Percentiles rank a stretch among this genome's conserved stretches.
These are phyloP conservation scores for Collybiopsis confluens DNA, from an alignment of 768 basidiomycete species.

Conservation along the genomic window DNA sequence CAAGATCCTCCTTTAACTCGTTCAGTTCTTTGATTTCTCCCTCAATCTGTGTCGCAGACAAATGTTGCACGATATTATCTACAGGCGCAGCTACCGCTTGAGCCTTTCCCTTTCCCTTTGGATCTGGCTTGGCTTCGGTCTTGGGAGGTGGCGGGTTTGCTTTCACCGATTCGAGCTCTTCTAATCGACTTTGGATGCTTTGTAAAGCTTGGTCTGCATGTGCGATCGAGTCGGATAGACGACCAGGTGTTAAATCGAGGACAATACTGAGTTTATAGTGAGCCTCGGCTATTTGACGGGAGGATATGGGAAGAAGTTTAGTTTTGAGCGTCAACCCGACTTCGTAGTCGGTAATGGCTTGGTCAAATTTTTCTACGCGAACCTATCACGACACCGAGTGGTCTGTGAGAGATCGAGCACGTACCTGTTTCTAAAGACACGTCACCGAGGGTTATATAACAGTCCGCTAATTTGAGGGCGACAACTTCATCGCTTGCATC, in stretches of 20 bases:
- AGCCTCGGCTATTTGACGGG: slow-evolving; percentile 88
- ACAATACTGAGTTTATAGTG: slow-evolving; percentile 95
- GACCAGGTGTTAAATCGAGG: slow-evolving; percentile 84
- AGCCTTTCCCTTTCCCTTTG: slow-evolving; percentile 73
- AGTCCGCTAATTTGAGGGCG: slow-evolving; percentile 85
- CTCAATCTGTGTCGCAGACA: slow-evolving; percentile 73
- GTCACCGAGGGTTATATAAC: slow-evolving; percentile 87
- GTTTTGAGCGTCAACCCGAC: slow-evolving; percentile 71
- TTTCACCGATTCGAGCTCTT: slow-evolving; percentile 49
- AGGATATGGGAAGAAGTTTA: slow-evolving; percentile 75
- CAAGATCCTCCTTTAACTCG: slow-evolving; percentile 75
- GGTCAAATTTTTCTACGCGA: slow-evolving; percentile 95
- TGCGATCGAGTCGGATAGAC: slow-evolving; percentile 73
- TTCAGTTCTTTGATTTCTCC: slow-evolving; percentile 75
- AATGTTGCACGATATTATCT: slow-evolving; percentile 55
- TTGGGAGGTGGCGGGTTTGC: slow-evolving; percentile 13
- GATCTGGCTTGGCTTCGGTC: slow-evolving; percentile 30
- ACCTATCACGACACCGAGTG: too few species aligned
- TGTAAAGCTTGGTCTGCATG: slow-evolving; percentile 79
- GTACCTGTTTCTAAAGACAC: slow-evolving; percentile 95
- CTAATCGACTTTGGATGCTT: slow-evolving; percentile 70
- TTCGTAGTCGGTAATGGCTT: slow-evolving; percentile 86
- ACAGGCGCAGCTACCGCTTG: slow-evolving; percentile 33
- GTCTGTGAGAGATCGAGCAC: slow-evolving; percentile 17
- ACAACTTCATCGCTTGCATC: slow-evolving; percentile 54